Evolutionary conservation across 345 rosid genomes (phyloP).

Genomic region (Arabidopsis suecica): DNA sequence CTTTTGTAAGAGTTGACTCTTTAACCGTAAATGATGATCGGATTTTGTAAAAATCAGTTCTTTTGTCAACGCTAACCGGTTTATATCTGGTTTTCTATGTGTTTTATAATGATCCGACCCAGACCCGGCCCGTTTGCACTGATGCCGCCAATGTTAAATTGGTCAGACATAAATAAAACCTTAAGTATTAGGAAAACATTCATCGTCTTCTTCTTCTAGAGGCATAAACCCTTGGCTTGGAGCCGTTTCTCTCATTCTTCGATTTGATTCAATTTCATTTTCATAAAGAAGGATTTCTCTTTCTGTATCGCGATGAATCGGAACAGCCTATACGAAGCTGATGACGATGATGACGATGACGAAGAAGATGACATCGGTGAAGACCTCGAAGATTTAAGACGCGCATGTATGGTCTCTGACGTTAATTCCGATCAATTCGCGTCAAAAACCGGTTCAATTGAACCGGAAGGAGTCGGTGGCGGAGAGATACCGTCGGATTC

Average conservation of each 20-base stretch:
- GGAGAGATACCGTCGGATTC: slow-evolving; percentile 46
- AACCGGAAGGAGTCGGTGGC: slow-evolving; percentile 16
- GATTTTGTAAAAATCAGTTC: not conserved
- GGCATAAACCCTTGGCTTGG: slow-evolving; percentile 25
- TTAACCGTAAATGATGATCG: not conserved
- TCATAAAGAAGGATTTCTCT: not conserved
- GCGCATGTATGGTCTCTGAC: slow-evolving; percentile 67
- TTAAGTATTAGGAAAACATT: not conserved
- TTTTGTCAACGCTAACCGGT: not conserved
- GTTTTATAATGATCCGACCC: not conserved
- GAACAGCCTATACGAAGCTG: slow-evolving; percentile 41
- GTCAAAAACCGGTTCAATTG: slow-evolving; percentile 4
- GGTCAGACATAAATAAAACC: not conserved
- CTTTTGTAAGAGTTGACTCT: slow-evolving; percentile 23
- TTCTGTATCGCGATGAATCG: slow-evolving; percentile 47
- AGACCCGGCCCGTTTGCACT: slow-evolving; percentile 4
- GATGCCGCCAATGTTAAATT: slow-evolving; percentile 34
- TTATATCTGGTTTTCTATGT: not conserved
- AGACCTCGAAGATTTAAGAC: slow-evolving; percentile 81
- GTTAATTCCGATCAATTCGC: slow-evolving; percentile 47
- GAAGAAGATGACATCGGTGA: slow-evolving; percentile 61
- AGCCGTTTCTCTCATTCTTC: slow-evolving; percentile 17
- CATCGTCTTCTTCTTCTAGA: not conserved
- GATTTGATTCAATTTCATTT: not conserved
- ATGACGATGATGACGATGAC: slow-evolving; percentile 49